A percentile compares a stretch with the other conserved stretches of the same genome.
phyloP scores from a whole-genome alignment of 2,329 filamentous ascomycete genomes.

The Incumbomyces lentus region DNA sequence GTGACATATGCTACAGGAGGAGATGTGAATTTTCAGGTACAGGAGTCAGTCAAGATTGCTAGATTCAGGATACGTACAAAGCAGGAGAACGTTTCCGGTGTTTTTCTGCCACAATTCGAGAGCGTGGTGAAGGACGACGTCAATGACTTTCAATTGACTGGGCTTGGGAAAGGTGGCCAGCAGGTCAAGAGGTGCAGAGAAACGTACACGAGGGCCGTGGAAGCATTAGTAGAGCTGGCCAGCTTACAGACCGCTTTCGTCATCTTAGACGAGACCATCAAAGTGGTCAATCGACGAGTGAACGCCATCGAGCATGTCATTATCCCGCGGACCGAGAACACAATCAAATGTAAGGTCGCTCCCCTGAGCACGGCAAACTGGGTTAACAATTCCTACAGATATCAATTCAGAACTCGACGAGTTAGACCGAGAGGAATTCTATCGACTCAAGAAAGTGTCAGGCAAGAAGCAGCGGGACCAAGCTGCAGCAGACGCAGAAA shows the following conservation, averaged over 20 bases:
- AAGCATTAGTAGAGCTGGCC: constrained; percentile 55
- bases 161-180: constrained; percentile 90
- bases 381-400: constrained; percentile 39
- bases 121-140: constrained; percentile 70
- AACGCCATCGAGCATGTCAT: constrained; percentile 81
- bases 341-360: constrained; percentile 71
- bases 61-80: constrained; percentile 88
- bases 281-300: constrained; percentile 95
- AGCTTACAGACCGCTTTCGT: constrained; percentile 72
- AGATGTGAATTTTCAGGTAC: constrained; percentile 92
- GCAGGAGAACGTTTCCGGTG: constrained; percentile 97
- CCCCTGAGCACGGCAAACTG: not conserved
- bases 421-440: constrained; percentile 95
- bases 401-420: constrained; percentile 98
- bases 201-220: constrained; percentile 90
- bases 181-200: constrained; percentile 92
- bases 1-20: constrained; percentile 95
- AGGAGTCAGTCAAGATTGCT: constrained; percentile 87
- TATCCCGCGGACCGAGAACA: constrained; percentile 95
- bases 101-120: constrained; percentile 87
- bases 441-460: constrained; percentile 88
- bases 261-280: constrained; percentile 96
- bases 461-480: constrained; percentile 72
- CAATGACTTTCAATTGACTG: constrained; percentile 90
- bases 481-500: constrained; percentile 61